A percentile compares a stretch with the other conserved stretches of the same genome.
Conservation (phyloP, 2,329 filamentous ascomycete species). For the Colletotrichum chrysophilum region DNA sequence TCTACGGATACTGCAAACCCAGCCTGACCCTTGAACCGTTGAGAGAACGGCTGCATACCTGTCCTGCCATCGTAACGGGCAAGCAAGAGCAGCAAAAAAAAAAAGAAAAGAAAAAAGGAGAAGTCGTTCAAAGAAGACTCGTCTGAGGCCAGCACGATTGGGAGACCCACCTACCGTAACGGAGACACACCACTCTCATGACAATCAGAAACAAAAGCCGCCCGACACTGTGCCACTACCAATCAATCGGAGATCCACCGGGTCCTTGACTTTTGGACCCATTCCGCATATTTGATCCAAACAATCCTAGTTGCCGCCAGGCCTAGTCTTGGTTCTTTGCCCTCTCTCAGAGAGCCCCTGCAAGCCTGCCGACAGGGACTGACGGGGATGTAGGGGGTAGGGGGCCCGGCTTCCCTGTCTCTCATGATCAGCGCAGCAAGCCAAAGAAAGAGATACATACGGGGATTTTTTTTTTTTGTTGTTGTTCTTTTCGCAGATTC, state of each 20-base stretch:
- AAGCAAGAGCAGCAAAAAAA: neutral
- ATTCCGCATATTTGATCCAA: conserved; percentile 20
- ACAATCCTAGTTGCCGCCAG: conserved; percentile 21
- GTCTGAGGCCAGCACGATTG: conserved; percentile 8
- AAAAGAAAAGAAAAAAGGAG: neutral
- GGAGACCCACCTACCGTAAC: neutral
- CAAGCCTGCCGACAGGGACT: neutral
- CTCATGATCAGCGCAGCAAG: neutral
- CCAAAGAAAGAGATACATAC: neutral
- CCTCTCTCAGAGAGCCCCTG: neutral
- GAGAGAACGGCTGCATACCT: neutral
- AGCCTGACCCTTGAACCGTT: neutral
- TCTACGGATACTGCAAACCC: neutral
- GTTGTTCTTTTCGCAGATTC: conserved; percentile 7
- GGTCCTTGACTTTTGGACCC: conserved; percentile 4
- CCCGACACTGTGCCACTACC: conserved; percentile 10
- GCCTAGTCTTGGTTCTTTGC: conserved; percentile 17
- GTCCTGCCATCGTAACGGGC: neutral
- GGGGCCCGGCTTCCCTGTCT: conserved; percentile 1
- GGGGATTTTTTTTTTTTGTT: neutral
- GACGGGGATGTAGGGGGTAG: conserved; percentile 15
- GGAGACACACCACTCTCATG: neutral
- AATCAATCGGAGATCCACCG: conserved; percentile 21
- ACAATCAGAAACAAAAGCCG: conserved; percentile 21
- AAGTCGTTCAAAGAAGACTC: conserved; percentile 22